Conservation (phyloP, 306 rosid species). For the Cucumis hystrix region DNA sequence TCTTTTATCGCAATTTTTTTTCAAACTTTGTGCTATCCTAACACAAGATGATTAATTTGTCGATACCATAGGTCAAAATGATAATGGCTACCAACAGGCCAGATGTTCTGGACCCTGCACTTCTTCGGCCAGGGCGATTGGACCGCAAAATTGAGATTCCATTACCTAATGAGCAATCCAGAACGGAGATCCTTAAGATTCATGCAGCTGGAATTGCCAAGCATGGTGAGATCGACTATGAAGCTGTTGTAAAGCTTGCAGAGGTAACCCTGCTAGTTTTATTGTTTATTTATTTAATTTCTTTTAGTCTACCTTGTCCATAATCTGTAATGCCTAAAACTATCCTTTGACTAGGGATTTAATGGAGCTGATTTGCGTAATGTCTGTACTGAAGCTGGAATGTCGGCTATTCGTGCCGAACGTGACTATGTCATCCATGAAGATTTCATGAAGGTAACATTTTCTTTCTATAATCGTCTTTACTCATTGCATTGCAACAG, state of each 20-base stretch:
- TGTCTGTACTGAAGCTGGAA: conserved; percentile 98
- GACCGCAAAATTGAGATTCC: conserved; percentile 97
- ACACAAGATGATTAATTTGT: background rate
- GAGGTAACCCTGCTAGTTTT: conserved; percentile 37
- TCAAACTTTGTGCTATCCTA: background rate
- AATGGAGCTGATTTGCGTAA: conserved; percentile 96
- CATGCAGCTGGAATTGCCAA: conserved; percentile 97
- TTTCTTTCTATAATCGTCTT: background rate
- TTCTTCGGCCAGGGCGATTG: conserved; percentile 87
- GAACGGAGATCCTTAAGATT: conserved; percentile 92
- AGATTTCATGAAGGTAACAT: conserved; percentile 85
- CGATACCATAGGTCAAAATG: conserved; percentile 69
- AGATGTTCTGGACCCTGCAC: conserved; percentile 94
- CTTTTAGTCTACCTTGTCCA: background rate
- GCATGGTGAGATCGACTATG: conserved; percentile 95
- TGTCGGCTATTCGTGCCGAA: conserved; percentile 95
- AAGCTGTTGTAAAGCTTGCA: conserved; percentile 95
- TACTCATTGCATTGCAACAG: background rate
- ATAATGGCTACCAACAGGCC: conserved; percentile 96
- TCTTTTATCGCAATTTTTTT: background rate
- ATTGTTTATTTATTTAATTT: background rate
- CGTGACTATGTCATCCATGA: conserved; percentile 92
- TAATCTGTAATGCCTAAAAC: background rate
- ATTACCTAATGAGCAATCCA: conserved; percentile 87
- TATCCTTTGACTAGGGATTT: conserved; percentile 46